Base-by-base conservation (phyloP, 768 basidiomycete species). In the Boletus huronensis region DNA sequence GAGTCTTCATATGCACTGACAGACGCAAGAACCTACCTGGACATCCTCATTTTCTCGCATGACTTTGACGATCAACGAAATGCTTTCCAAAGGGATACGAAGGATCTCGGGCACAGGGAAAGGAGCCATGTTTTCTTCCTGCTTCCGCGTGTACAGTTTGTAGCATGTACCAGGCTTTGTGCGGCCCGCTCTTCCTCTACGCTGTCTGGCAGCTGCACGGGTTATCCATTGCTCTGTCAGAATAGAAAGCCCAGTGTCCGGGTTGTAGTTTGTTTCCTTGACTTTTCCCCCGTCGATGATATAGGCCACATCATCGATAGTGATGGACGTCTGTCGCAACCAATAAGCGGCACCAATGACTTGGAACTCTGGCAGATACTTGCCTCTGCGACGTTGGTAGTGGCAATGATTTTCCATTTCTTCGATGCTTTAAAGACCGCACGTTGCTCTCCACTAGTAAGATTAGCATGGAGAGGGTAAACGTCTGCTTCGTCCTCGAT, bases 381-480 rank as follows among this genome's bases (percentile, higher is more conserved):
- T 53, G 85, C 90, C 79, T 94, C 92, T 6, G 92, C 92, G 29
- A 98, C 90, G 64, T 97, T 97, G 3, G 95, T 97, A 0, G 93
- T 82, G 0, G 84, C 90, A 41, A 97, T 85, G 28, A 96, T 81
- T 69, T 96, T 96, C 80, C 93, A 87, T 35, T 75, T 75, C 2
- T 78, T 72, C 0, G 82, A 81, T 5, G 74, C 74, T 9, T 78
- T 71, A 64, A 97, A 98, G 1, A 94, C 88, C 8, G 74, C 73
- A 14, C 83, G 81, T 68, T 98, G 95, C 64, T 97, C 93, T 13
- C 87, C 83, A 36, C 77, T 88, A 0, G 92, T 84, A 21, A 97
- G 75, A 68, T 96, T 95, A 11, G 94, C 92, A 64, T 97, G 94
- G 0, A 98, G 79, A 0, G 94, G 90, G 25, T 93, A 76, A 46